Evolutionary conservation across 768 basidiomycete genomes (phyloP).

Genomic region (Suillus fuscotomentosus): DNA sequence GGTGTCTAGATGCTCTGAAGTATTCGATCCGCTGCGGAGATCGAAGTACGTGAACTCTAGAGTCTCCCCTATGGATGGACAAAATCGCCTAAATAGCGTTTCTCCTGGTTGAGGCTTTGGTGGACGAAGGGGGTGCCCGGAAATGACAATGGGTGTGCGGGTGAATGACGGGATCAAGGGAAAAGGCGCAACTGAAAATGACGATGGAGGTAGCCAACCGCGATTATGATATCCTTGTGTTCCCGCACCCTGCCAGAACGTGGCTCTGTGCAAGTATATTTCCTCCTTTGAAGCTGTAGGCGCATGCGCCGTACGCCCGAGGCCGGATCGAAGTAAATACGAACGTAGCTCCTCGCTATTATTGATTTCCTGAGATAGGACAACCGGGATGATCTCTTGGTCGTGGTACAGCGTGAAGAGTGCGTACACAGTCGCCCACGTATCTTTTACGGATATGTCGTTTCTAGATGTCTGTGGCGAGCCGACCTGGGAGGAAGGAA

Average conservation of each 20-base stretch:
- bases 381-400: slow-evolving; percentile 41
- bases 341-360: slow-evolving; percentile 32
- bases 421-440: slow-evolving; percentile 42
- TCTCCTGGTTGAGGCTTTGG: slow-evolving; percentile 42
- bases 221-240: slow-evolving; percentile 29
- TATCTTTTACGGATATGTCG: slow-evolving; percentile 27
- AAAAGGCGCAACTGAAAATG: slow-evolving; percentile 28
- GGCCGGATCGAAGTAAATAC: slow-evolving; percentile 40
- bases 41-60: slow-evolving; percentile 31
- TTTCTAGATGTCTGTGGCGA: background rate
- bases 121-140: slow-evolving; percentile 52
- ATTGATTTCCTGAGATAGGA: slow-evolving; percentile 25
- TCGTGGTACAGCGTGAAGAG: slow-evolving; percentile 38
- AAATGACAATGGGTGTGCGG: slow-evolving; percentile 42
- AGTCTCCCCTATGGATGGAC: slow-evolving; percentile 32
- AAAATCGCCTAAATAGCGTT: slow-evolving; percentile 38
- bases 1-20: slow-evolving; percentile 36
- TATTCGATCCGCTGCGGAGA: slow-evolving; percentile 12
- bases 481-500: background rate
- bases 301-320: slow-evolving; percentile 23
- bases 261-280: slow-evolving; percentile 39
- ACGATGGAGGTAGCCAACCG: slow-evolving; percentile 31
- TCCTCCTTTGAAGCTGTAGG: slow-evolving; percentile 19
- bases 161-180: slow-evolving; percentile 43
- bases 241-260: slow-evolving; percentile 54